Percentiles rank a stretch among this genome's conserved stretches.
Evolutionary conservation across 495 filamentous ascomycete genomes (phyloP).

Genomic region (Neurospora sp.): DNA sequence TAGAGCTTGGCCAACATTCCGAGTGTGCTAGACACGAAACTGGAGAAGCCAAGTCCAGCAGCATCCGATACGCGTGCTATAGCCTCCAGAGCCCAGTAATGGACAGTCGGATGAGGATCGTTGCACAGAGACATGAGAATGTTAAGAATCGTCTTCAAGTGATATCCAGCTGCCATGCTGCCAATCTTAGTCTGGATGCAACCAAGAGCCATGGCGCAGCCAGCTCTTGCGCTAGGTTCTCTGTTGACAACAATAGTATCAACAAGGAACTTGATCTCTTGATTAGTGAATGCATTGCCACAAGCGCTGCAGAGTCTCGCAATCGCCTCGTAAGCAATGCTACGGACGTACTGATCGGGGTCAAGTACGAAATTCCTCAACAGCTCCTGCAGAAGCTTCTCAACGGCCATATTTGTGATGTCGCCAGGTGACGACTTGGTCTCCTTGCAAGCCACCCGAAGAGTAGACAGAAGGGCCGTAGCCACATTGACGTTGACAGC

Average conservation of each 20-base stretch:
- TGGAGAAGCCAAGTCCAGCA: conserved; percentile 82
- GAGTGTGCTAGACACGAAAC: conserved; percentile 78
- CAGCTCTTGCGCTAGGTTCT: conserved; percentile 85
- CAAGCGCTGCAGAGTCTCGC: conserved; percentile 82
- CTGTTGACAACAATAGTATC: conserved; percentile 88
- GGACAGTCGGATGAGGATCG: conserved; percentile 91
- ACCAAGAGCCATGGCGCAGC: conserved; percentile 87
- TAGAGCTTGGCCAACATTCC: conserved; percentile 92
- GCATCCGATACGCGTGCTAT: conserved; percentile 83
- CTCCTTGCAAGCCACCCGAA: conserved; percentile 79
- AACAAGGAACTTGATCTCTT: conserved; percentile 82
- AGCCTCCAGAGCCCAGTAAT: conserved; percentile 91
- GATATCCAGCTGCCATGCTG: conserved; percentile 96
- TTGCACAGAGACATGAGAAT: conserved; percentile 92
- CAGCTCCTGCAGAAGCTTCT: conserved; percentile 80
- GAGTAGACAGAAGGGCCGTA: conserved; percentile 63
- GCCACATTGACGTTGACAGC: conserved; percentile 88
- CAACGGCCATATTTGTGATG: conserved; percentile 62
- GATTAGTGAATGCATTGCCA: conserved; percentile 79
- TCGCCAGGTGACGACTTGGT: conserved; percentile 62
- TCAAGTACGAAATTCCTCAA: conserved; percentile 71
- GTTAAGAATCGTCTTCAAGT: conserved; percentile 89
- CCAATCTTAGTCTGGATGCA: conserved; percentile 92
- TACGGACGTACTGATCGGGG: conserved; percentile 74
- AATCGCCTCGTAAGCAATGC: conserved; percentile 77